Percentiles rank a stretch among this genome's conserved stretches.
Evolutionary conservation across 2,329 filamentous ascomycete species (phyloP).

Genomic region (Leptographium lundbergii): DNA sequence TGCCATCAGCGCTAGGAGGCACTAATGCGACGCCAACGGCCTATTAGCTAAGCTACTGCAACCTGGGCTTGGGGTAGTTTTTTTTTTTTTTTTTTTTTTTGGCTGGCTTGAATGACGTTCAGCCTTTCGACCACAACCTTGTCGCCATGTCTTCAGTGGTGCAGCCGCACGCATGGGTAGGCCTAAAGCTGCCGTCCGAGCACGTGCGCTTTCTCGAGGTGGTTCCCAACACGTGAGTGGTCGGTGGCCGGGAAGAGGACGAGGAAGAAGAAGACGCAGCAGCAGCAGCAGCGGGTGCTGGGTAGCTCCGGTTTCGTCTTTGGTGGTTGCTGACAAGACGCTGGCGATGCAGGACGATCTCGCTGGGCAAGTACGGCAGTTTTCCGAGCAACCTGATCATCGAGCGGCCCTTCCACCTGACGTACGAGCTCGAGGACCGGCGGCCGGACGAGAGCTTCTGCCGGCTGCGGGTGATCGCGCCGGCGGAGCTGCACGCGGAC

Average conservation of each 20-base stretch:
- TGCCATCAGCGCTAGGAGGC: background rate
- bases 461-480: conserved; percentile 63
- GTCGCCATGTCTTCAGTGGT: conserved; percentile 21
- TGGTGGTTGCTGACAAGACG: conserved; percentile 5
- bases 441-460: conserved; percentile 50
- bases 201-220: conserved; percentile 44
- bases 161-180: conserved; percentile 48
- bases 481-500: conserved; percentile 74
- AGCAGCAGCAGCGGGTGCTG: background rate
- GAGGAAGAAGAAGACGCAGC: too few species aligned
- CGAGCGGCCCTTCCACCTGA: conserved; percentile 81
- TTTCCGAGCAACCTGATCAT: conserved; percentile 85
- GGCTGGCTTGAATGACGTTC: background rate
- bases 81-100: conserved; percentile 2
- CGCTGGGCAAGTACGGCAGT: conserved; percentile 81
- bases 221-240: conserved; percentile 44
- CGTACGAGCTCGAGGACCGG: conserved; percentile 76
- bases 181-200: conserved; percentile 46
- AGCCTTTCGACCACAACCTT: too few species aligned
- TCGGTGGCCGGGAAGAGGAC: too few species aligned
- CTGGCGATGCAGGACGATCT: conserved; percentile 53
- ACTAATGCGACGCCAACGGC: background rate
- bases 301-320: too few species aligned
- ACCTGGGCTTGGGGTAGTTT: background rate
- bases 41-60: background rate